Evolutionary conservation across 2,329 filamentous ascomycete species (phyloP).

Genomic region (Fusarium domesticum): DNA sequence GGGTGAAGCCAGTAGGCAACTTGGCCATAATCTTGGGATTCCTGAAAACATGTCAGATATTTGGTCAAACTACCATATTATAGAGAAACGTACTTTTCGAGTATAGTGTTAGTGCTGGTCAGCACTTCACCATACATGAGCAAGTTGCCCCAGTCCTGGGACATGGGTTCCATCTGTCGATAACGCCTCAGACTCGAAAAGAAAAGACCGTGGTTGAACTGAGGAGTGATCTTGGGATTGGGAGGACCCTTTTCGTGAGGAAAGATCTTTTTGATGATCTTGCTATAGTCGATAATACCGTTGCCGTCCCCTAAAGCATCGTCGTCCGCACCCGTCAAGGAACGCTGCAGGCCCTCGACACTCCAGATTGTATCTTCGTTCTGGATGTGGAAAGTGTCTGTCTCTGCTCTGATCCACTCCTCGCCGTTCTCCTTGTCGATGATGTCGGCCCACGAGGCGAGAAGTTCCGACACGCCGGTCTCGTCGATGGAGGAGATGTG

Average conservation of each 20-base stretch:
- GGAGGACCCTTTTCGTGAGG: conserved; percentile 69
- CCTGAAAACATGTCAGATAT: conserved; percentile 38
- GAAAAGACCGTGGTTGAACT: conserved; percentile 80
- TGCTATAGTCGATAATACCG: conserved; percentile 70
- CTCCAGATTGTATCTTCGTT: conserved; percentile 61
- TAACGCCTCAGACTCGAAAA: conserved; percentile 70
- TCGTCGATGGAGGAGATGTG: conserved; percentile 73
- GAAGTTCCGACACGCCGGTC: conserved; percentile 62
- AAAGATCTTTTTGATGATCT: conserved; percentile 69
- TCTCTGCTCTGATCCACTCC: conserved; percentile 74
- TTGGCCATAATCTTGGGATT: conserved; percentile 74
- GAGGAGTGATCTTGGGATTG: conserved; percentile 69
- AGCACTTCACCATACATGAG: conserved; percentile 89
- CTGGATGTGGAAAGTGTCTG: conserved; percentile 78
- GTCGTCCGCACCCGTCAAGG: conserved; percentile 40
- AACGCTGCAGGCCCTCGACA: conserved; percentile 52
- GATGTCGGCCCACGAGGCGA: conserved; percentile 64
- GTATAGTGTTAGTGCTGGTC: conserved; percentile 88
- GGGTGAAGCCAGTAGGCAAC: conserved; percentile 81
- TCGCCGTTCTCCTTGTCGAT: conserved; percentile 63
- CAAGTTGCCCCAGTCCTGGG: conserved; percentile 68
- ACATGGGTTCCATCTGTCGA: conserved; percentile 52
- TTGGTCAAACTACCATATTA: rapidly evolving
- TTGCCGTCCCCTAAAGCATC: conserved; percentile 38
- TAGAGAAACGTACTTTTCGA: conserved; percentile 67